These are phyloP conservation scores for Hypoxylon trugodes DNA, from an alignment of 495 filamentous ascomycete species.

Conservation along the genomic window DNA sequence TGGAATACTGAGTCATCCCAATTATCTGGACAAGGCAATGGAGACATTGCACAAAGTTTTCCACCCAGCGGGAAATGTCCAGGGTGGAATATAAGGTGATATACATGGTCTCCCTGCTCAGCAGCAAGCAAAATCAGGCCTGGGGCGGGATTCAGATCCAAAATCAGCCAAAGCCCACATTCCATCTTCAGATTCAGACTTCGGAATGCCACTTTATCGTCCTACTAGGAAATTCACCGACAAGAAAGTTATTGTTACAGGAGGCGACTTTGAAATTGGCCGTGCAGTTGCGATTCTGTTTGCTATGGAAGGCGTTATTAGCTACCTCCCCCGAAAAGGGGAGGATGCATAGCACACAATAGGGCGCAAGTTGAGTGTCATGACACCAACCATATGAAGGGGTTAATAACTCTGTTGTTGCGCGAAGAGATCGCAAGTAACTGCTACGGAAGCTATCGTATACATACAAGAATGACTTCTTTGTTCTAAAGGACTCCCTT, in stretches of 20 bases:
- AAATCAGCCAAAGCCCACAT: constrained; percentile 5
- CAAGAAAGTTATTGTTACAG: constrained; percentile 63
- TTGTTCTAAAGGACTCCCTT: too few species aligned
- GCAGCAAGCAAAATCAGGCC: neutral
- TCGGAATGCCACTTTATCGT: neutral
- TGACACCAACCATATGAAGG: too few species aligned
- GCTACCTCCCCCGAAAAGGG: constrained; percentile 63
- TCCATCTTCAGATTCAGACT: constrained; percentile 3
- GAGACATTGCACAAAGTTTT: constrained; percentile 6
- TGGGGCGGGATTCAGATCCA: constrained; percentile 2
- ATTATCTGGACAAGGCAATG: constrained; percentile 7
- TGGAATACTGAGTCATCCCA: neutral
- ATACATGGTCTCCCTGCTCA: constrained; percentile 7
- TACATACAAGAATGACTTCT: too few species aligned
- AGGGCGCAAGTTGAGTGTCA: constrained; percentile 61
- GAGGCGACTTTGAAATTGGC: constrained; percentile 65
- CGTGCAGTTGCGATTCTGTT: constrained; percentile 64
- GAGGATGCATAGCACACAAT: constrained; percentile 62
- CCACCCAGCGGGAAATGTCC: neutral
- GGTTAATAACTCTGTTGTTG: too few species aligned
- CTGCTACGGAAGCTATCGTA: too few species aligned
- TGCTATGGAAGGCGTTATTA: constrained; percentile 65
- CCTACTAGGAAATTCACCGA: constrained; percentile 58
- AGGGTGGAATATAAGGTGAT: neutral
- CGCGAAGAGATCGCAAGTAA: too few species aligned